Evolutionary conservation across 305 asterid species (phyloP), one percentile per base, ranked within the genome.

Genomic region (Fraxinus xanthoxyloides): DNA sequence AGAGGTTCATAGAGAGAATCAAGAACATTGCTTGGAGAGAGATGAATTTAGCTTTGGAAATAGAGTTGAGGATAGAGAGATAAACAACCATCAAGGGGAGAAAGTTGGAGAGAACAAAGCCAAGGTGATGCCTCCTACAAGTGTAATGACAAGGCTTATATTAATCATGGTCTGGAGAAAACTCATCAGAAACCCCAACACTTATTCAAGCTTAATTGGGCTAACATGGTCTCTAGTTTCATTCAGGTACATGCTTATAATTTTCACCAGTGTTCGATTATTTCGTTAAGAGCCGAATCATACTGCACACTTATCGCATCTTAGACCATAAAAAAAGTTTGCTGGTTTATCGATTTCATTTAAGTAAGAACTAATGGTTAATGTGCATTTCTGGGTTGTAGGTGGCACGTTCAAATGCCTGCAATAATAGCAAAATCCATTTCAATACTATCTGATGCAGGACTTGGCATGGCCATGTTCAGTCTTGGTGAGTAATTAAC

Each of bases 21-120:
- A 56, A 6, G 67, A 56, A 56, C 72, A 87, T 82, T 87, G 75
- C 82, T n/a, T 84, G 84, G 98, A 87, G 87, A 91, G 94, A 43
- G 97, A 93, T 65, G 97, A 91, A 67, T 88, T 92, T 77, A 90
- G 95, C 87, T 91, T 93, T 85, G 97, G 93, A 31, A 92, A 95
- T 48, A 92, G 86, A 85, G 86, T 76, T 63, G 72, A 63, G 72
- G 89, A 78, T 7, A 78, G 75, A 80, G 80, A 76, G 72, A 79
- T 73, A 75, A 84, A 82, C 72, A 81, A 77, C 78, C 82, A 83
- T 79, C 89, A 82, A 70, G 86, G 83, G 54, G 92, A 83, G 30
- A 84, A 85, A 73, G 80, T 30, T 43, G 91, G 87, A 23, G 91
- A 82, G 26, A 86, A 74, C 67, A 83, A 82, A 78, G 89, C 78